These are phyloP conservation scores for Sinapis alba DNA, from an alignment of 441 rosid species.

Conservation along the genomic window DNA sequence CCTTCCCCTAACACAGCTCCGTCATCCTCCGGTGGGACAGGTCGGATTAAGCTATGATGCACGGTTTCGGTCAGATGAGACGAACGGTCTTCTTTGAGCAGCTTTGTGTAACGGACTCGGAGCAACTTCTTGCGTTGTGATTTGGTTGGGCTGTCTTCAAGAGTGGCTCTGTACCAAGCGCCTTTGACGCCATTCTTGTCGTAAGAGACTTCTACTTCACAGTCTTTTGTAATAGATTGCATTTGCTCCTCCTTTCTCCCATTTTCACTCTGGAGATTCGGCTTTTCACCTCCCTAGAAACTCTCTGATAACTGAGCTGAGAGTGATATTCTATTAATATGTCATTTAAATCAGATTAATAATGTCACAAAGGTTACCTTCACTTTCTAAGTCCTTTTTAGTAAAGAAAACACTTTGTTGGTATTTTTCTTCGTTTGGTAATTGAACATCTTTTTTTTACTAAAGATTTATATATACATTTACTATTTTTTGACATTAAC, in stretches of 20 bases:
- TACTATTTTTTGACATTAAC: too few relatives aligned
- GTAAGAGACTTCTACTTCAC: conserved; percentile 42
- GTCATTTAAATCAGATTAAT: too few relatives aligned
- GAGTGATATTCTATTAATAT: background rate
- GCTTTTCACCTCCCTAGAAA: background rate
- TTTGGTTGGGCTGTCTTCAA: background rate
- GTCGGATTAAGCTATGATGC: conserved; percentile 41
- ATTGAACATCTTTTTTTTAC: too few relatives aligned
- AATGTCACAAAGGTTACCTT: too few relatives aligned
- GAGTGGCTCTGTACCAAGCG: conserved; percentile 41
- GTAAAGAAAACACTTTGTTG: too few relatives aligned
- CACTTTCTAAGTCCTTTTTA: too few relatives aligned
- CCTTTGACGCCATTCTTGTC: conserved; percentile 46
- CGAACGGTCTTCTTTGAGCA: conserved; percentile 33
- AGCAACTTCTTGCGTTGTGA: conserved; percentile 2
- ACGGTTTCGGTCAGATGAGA: conserved; percentile 37
- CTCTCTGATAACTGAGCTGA: background rate
- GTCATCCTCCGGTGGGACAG: conserved; percentile 41
- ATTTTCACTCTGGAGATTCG: background rate
- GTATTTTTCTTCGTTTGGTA: too few relatives aligned
- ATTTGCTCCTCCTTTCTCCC: conserved; percentile 4
- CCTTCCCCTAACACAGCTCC: conserved; percentile 26
- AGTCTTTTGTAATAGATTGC: background rate
- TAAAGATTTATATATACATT: too few relatives aligned
- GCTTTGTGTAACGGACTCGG: conserved; percentile 33